phyloP scores from a whole-genome alignment of 805 yeast genomes.

The Candida berthetii region DNA sequence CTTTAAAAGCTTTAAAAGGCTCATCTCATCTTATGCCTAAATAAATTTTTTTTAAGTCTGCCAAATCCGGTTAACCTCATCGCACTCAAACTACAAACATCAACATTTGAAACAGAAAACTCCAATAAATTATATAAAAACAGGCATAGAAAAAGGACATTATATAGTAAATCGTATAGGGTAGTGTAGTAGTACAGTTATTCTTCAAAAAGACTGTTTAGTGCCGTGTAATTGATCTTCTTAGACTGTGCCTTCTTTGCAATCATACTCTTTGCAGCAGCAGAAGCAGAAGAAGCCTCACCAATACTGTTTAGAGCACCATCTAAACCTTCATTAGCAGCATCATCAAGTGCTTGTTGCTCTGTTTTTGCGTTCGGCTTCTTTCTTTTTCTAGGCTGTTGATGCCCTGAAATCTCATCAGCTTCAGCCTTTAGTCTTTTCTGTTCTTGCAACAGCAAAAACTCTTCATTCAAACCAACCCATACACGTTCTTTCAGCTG shows the following conservation, averaged over 20 bases:
- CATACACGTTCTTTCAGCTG: slow-evolving; percentile 76
- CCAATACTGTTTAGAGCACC: slow-evolving; percentile 39
- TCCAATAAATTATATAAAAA: too few relatives aligned
- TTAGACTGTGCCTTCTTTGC: slow-evolving; percentile 73
- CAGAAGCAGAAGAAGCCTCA: slow-evolving; percentile 57
- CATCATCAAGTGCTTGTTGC: slow-evolving; percentile 23
- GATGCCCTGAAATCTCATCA: slow-evolving; percentile 79
- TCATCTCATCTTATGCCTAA: not conserved
- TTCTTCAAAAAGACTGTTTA: slow-evolving; percentile 43
- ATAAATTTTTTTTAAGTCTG: not conserved
- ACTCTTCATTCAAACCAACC: slow-evolving; percentile 87
- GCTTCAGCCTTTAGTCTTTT: slow-evolving; percentile 81
- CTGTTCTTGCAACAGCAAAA: slow-evolving; percentile 75
- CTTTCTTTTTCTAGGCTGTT: slow-evolving; percentile 47
- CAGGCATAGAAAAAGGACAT: too few relatives aligned
- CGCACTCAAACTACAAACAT: slow-evolving; percentile 8
- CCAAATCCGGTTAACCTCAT: slow-evolving; percentile 12
- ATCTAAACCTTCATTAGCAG: slow-evolving; percentile 27
- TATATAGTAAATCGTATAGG: too few relatives aligned
- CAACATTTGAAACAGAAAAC: too few relatives aligned
- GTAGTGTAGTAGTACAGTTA: too few relatives aligned
- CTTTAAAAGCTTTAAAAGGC: not conserved
- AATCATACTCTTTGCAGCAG: slow-evolving; percentile 72
- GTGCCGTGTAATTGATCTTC: slow-evolving; percentile 85
- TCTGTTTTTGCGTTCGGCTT: slow-evolving; percentile 22